Conservation (phyloP, 345 rosid genomes). For the Leavenworthia alabamica region DNA sequence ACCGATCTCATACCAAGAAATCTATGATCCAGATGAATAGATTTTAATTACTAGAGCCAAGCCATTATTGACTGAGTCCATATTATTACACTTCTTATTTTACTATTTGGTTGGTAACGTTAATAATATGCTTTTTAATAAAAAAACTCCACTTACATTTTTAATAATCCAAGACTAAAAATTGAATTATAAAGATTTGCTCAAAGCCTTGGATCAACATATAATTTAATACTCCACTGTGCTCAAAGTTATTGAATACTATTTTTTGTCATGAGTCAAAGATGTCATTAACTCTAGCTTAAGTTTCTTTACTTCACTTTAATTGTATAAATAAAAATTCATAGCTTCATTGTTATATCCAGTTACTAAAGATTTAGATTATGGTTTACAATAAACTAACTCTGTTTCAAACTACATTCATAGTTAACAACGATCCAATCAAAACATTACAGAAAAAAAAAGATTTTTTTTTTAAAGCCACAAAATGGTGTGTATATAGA, state of each 20-base stretch:
- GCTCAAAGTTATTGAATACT: too few relatives aligned
- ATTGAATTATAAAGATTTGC: too few relatives aligned
- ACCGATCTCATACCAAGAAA: conserved; percentile 26
- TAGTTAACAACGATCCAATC: background rate
- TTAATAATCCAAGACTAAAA: too few relatives aligned
- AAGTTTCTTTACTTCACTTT: background rate
- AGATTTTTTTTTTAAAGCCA: background rate
- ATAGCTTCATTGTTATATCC: too few relatives aligned
- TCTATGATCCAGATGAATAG: conserved; percentile 19
- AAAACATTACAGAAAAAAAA: background rate
- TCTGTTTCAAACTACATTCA: background rate
- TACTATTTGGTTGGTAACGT: background rate
- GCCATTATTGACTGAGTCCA: background rate
- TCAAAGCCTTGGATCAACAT: too few relatives aligned
- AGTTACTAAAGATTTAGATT: too few relatives aligned
- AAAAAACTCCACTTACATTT: too few relatives aligned
- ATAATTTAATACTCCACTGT: too few relatives aligned
- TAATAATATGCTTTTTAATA: background rate
- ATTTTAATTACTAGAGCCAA: background rate
- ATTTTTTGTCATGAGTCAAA: too few relatives aligned
- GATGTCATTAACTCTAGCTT: background rate
- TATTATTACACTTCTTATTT: background rate
- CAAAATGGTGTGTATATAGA: conserved; percentile 1
- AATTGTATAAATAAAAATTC: background rate
- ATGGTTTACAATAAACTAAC: too few relatives aligned